Evolutionary conservation across 257 asterid species (phyloP), one percentile per base, ranked within the genome.

Genomic region (Nicotiana tomentosiformis): DNA sequence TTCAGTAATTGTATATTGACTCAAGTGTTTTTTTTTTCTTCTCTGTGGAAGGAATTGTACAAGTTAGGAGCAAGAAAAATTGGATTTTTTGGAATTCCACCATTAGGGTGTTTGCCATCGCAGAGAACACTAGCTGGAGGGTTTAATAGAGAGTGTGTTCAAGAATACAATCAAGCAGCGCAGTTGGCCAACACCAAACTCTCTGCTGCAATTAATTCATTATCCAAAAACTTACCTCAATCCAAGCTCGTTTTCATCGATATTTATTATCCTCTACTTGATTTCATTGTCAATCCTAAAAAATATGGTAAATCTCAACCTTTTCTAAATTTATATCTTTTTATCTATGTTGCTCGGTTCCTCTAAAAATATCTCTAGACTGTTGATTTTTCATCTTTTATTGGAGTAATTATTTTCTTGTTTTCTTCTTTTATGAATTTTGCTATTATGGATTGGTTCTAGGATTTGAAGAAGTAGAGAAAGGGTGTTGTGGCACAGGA

Each of bases 61-160:
- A 86, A 81, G 1, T 79, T 88, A 30, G 93, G 93, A 4, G 90
- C 86, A 46, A 70, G 89, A 86, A 88, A 86, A 79, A 29, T 84
- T 10, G 90, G 82, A 7, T 81, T 90, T 33, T 87, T 89, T 55
- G 78, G 90, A 16, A 32, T 84, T 1, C 92, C 91, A 20, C 90
- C 91, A 10, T 15, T 88, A 9, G 93, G 93, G 53, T 90, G 93
- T 55, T 65, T 89, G 43, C 93, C 93, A 37, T 77, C 86, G 20
- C 89, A 85, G 81, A 89, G 93, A 82, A 90, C 92, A 3, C 70
- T 90, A 3, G 86, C 79, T 1, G 93, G 93, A 26, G 91, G 91
- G 20, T 2, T 17, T 0, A 4, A 5, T 0, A 85, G 93, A 78
- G 20, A 0, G 20, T 90, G 90, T 60, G 81, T 76, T 46, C 83